Base-by-base conservation (phyloP, 2,329 filamentous ascomycete species). In the Fusarium proliferatum region DNA sequence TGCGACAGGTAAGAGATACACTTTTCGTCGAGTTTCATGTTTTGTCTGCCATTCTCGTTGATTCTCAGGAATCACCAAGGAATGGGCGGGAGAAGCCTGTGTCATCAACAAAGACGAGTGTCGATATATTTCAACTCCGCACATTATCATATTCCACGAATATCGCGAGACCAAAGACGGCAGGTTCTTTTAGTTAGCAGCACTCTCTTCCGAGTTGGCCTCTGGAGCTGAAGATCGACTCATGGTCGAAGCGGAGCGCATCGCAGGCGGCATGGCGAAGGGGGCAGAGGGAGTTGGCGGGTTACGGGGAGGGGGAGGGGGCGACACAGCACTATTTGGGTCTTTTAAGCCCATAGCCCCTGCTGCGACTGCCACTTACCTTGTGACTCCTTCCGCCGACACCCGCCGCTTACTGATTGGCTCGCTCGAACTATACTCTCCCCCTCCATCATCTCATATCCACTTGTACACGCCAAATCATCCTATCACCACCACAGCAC, bases 1-100 rank as follows among this genome's bases (percentile, higher is more conserved):
- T 99, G 87, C 92, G 92, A 84, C 89, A 92, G 90, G 96, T 98
- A 87, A 89, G 93, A 86, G 45, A 57, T 41, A 42, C 53, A 39
- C 28, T 38, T 64, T 75, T 63, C 36, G 57, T 58, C 49, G 46
- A 57, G 53, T 73, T 52, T 65, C 53, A 49, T 45, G 43, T 30
- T 42, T 30, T 38, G 34, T n/a, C 56, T 56, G 57, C 49, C 59
- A 39, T 34, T 55, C 48, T 38, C 57, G 52, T 51, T 45, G 53
- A 39, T 59, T 52, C 51, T 69, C 42, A 48, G 41, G 38, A 52
- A 58, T 58, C 48, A 34, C 43, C 63, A 41, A 51, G 56, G 55
- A 46, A 49, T 45, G 49, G 41, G 81, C 78, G 82, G 81, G 81
- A 82, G 82, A 78, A 43, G 52, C 33, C 43, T 36, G 38, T 21